Percentiles rank a stretch among this genome's conserved stretches.
Evolutionary conservation across 1,139 yeast genomes (phyloP).

Genomic region (Pichia sp.): DNA sequence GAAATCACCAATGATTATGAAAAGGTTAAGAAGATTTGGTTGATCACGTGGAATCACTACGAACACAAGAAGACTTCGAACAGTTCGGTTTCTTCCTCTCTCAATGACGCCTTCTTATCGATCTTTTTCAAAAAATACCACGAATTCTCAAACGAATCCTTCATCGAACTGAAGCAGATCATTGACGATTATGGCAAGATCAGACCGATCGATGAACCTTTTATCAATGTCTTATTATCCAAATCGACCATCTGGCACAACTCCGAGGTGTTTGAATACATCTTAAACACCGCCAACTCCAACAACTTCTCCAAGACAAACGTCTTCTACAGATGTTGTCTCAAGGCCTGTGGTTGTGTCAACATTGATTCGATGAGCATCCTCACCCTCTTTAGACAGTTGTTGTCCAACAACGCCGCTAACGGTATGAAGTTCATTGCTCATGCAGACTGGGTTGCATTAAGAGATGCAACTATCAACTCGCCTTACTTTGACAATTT

Average conservation of each 20-base stretch:
- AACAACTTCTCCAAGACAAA: conserved; percentile 62
- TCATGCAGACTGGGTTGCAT: conserved; percentile 85
- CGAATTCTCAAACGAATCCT: conserved; percentile 53
- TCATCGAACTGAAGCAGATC: conserved; percentile 53
- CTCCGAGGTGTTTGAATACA: conserved; percentile 59
- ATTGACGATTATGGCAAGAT: conserved; percentile 56
- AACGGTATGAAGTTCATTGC: conserved; percentile 63
- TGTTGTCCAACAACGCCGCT: conserved; percentile 52
- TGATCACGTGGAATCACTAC: conserved; percentile 56
- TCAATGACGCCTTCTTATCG: conserved; percentile 67
- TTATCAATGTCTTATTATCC: conserved; percentile 74
- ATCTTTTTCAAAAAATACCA: conserved; percentile 66
- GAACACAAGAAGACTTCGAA: conserved; percentile 53
- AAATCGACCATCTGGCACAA: conserved; percentile 71
- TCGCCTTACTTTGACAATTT: conserved; percentile 35
- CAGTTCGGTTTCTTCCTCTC: conserved; percentile 61
- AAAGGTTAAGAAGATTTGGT: conserved; percentile 63
- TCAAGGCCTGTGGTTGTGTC: conserved; percentile 72
- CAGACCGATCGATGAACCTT: conserved; percentile 67
- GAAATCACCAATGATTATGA: conserved; percentile 56
- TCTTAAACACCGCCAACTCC: conserved; percentile 59
- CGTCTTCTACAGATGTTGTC: conserved; percentile 72
- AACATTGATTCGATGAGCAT: conserved; percentile 57
- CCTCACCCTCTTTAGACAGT: conserved; percentile 58
- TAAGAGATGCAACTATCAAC: conserved; percentile 73